phyloP scores from a whole-genome alignment of 106 monocot genomes.

The Xerophyta viscosa region DNA sequence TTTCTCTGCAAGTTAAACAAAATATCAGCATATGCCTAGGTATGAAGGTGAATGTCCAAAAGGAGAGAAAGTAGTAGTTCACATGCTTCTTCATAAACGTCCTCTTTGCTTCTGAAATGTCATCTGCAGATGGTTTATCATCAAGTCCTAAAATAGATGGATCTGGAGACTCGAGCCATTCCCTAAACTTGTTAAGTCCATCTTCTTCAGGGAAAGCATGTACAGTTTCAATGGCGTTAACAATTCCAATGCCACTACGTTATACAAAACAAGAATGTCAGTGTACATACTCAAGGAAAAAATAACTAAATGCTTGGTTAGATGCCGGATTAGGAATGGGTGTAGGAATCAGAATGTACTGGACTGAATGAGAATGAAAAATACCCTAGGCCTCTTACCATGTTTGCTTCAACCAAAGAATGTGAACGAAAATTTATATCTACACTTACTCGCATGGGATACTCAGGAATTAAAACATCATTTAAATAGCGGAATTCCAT shows the following conservation, averaged over 20 bases:
- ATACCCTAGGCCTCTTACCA: too few relatives aligned
- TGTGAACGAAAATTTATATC: too few relatives aligned
- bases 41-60: neutral
- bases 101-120: slow-evolving; percentile 6
- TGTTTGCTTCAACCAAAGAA: too few relatives aligned
- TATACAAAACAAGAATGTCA: neutral
- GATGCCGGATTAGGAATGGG: too few relatives aligned
- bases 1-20: slow-evolving; percentile 60
- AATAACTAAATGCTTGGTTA: too few relatives aligned
- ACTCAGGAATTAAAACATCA: too few relatives aligned
- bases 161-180: slow-evolving; percentile 97
- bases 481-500: too few relatives aligned
- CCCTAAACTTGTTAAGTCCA: slow-evolving; percentile 72
- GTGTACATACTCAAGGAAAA: too few relatives aligned
- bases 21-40: neutral
- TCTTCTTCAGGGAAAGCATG: slow-evolving; percentile 92
- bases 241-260: slow-evolving; percentile 95
- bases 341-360: too few relatives aligned
- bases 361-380: too few relatives aligned
- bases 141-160: slow-evolving; percentile 60
- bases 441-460: too few relatives aligned
- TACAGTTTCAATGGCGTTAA: slow-evolving; percentile 96
- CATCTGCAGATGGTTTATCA: slow-evolving; percentile 21
- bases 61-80: slow-evolving; percentile 1
- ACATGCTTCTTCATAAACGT: slow-evolving; percentile 84